Evolutionary conservation across 176 grass and related monocot genomes (phyloP).

Genomic region (Typha latifolia): DNA sequence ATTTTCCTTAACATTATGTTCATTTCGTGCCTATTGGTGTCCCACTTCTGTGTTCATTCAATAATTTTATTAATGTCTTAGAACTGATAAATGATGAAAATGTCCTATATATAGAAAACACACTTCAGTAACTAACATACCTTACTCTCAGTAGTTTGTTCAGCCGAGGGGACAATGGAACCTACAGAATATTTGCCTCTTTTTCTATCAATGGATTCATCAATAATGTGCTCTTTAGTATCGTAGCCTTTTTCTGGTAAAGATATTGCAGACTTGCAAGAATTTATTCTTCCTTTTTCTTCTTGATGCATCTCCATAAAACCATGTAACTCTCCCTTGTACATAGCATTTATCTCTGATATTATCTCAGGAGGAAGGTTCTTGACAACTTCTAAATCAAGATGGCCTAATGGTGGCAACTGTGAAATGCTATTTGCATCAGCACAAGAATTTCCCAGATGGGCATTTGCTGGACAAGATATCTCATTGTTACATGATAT

Average conservation of each 20-base stretch:
- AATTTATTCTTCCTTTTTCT: slow-evolving; percentile 21
- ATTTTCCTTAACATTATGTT: no score
- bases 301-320: slow-evolving; percentile 25
- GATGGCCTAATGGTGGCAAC: slow-evolving; percentile 52
- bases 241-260: slow-evolving; percentile 11
- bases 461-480: slow-evolving; percentile 16
- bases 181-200: no score
- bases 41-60: no score
- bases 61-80: no score
- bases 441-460: slow-evolving; percentile 30
- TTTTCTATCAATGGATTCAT: background rate
- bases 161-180: no score
- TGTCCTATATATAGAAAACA: no score
- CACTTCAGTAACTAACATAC: no score
- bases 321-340: slow-evolving; percentile 66
- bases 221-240: slow-evolving; percentile 2
- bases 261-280: slow-evolving; percentile 24
- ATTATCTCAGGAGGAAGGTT: slow-evolving; percentile 85
- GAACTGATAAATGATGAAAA: no score
- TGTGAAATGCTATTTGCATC: slow-evolving; percentile 29
- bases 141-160: no score
- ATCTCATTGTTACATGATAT: slow-evolving; percentile 6
- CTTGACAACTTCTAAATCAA: slow-evolving; percentile 81
- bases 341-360: slow-evolving; percentile 75
- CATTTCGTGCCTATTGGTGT: no score